phyloP scores from a whole-genome alignment of 371 early-diverging fungal species.

The Lichtheimia ramosa region DNA sequence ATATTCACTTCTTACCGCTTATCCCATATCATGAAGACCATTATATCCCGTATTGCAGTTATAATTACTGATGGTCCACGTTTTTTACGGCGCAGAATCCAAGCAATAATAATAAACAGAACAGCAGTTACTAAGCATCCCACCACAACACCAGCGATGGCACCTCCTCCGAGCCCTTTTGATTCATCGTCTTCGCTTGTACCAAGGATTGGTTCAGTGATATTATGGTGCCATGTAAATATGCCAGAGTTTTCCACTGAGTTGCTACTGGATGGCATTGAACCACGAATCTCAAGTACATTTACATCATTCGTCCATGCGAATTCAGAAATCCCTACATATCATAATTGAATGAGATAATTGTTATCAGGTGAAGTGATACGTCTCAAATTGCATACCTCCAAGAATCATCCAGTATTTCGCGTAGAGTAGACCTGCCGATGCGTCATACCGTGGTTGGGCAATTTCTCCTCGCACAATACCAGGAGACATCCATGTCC shows the following conservation, averaged over 20 bases:
- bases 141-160: conserved; percentile 3
- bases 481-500: background rate
- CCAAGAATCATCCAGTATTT: background rate
- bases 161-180: background rate
- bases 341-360: background rate
- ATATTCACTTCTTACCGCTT: background rate
- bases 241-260: background rate
- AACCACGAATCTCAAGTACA: background rate
- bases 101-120: background rate
- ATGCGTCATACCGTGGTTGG: background rate
- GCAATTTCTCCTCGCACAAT: background rate
- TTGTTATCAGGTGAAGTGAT: no score
- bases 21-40: background rate
- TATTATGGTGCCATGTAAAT: background rate
- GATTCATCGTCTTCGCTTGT: background rate
- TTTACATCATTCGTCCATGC: background rate
- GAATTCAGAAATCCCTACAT: background rate
- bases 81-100: background rate
- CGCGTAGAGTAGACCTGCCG: background rate
- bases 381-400: background rate
- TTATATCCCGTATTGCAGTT: background rate
- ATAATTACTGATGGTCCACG: no score
- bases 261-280: background rate
- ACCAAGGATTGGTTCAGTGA: background rate
- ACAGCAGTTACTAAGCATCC: background rate